Evolutionary conservation across 2,329 filamentous ascomycete genomes (phyloP).

Genomic region (Trichoderma breve): DNA sequence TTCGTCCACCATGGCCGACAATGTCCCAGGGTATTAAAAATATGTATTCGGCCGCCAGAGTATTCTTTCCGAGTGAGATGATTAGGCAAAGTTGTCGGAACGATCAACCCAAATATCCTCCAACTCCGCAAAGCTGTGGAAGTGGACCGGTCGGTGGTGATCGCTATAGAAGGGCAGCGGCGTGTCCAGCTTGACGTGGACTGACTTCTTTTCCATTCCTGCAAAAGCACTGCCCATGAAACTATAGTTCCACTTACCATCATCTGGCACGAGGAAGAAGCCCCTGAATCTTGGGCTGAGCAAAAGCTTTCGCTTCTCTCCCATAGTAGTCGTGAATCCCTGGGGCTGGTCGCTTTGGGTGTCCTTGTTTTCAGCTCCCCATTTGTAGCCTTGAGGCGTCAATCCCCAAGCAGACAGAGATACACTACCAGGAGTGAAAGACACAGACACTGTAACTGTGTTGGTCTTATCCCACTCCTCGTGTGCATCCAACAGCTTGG

Average conservation of each 20-base stretch:
- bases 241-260: constrained; percentile 92
- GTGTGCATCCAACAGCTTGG: constrained; percentile 83
- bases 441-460: constrained; percentile 91
- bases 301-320: constrained; percentile 90
- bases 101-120: constrained; percentile 96
- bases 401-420: constrained; percentile 92
- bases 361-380: constrained; percentile 96
- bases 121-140: constrained; percentile 94
- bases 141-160: constrained; percentile 88
- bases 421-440: constrained; percentile 94
- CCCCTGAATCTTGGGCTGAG: constrained; percentile 91
- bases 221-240: constrained; percentile 93
- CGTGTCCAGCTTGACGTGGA: constrained; percentile 92
- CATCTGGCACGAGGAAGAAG: constrained; percentile 93
- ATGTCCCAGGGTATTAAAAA: not conserved
- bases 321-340: constrained; percentile 88
- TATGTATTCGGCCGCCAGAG: not conserved
- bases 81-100: constrained; percentile 86
- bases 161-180: constrained; percentile 89
- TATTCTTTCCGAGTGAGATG: not conserved
- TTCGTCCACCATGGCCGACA: not conserved
- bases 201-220: constrained; percentile 82
- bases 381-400: constrained; percentile 89
- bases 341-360: constrained; percentile 87
- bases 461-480: constrained; percentile 67